A percentile compares a stretch with the other conserved stretches of the same genome.
These are phyloP conservation scores for Plicaturopsis crispa DNA, from an alignment of 768 basidiomycete species.

Conservation along the genomic window DNA sequence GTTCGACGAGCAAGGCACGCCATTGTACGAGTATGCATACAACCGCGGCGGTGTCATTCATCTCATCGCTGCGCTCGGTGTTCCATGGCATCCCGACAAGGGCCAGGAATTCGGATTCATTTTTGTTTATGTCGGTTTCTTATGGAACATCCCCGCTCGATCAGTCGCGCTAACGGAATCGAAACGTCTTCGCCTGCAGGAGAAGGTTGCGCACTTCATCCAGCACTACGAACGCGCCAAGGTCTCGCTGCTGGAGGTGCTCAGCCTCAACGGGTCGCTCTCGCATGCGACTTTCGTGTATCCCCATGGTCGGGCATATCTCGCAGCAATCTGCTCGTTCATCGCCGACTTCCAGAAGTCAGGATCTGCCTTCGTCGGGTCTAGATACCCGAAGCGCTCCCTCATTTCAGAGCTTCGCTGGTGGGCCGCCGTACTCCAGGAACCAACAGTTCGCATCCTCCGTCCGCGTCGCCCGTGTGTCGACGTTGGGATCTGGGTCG, in stretches of 20 bases:
- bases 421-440: conserved; percentile 15
- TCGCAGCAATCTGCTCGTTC: neutral
- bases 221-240: neutral
- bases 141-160: conserved; percentile 17
- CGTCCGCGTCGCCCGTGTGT: neutral
- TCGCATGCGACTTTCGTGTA: conserved; percentile 26
- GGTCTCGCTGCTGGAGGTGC: conserved; percentile 8
- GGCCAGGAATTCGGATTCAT: conserved; percentile 14
- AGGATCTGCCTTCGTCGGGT: neutral
- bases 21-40: conserved; percentile 14
- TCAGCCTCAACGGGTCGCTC: conserved; percentile 21
- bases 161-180: conserved; percentile 21
- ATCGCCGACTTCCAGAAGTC: neutral
- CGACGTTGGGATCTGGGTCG: conserved; percentile 19
- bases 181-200: conserved; percentile 19
- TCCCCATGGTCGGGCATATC: conserved; percentile 1
- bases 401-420: conserved; percentile 20
- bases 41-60: conserved; percentile 9
- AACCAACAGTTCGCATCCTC: conserved; percentile 9
- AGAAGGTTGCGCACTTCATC: conserved; percentile 10
- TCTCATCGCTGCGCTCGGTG: conserved; percentile 8
- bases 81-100: conserved; percentile 19
- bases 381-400: conserved; percentile 10
- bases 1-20: no score
- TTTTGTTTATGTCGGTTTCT: conserved; percentile 21